phyloP scores from a whole-genome alignment of 2,329 filamentous ascomycete species.

The Exophiala alcalophila region DNA sequence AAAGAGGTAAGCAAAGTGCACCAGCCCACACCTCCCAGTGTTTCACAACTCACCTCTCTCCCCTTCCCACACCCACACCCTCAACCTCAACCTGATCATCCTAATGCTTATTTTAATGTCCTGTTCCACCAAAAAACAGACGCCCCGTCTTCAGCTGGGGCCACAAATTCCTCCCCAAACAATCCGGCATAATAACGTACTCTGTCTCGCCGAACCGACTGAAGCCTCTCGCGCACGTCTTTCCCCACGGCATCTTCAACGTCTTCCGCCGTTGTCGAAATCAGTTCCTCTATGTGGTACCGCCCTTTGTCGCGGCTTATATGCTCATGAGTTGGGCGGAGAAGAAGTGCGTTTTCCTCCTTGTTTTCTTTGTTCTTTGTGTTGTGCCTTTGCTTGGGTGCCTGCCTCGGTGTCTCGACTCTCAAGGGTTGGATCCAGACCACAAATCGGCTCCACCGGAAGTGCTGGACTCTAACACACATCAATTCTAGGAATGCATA shows the following conservation, averaged over 20 bases:
- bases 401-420: too few species aligned
- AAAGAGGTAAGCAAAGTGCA: too few species aligned
- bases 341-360: constrained; percentile 63
- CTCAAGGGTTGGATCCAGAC: too few species aligned
- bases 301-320: constrained; percentile 76
- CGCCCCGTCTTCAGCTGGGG: constrained; percentile 21
- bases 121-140: constrained; percentile 4
- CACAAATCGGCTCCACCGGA: too few species aligned
- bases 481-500: constrained; percentile 50
- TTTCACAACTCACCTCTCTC: background rate
- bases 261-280: constrained; percentile 77
- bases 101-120: background rate
- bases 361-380: constrained; percentile 3
- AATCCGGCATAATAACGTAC: constrained; percentile 65
- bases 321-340: constrained; percentile 84
- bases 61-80: background rate
- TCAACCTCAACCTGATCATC: background rate
- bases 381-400: background rate
- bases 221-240: constrained; percentile 74
- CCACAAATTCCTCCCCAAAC: constrained; percentile 39
- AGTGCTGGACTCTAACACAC: too few species aligned
- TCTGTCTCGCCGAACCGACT: constrained; percentile 82
- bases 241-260: constrained; percentile 90
- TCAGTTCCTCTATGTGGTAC: constrained; percentile 84
- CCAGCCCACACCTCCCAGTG: constrained; percentile 3